A percentile compares a stretch with the other conserved stretches of the same genome.
phyloP scores from a whole-genome alignment of 495 filamentous ascomycete genomes.

The Lophium mytilinum region DNA sequence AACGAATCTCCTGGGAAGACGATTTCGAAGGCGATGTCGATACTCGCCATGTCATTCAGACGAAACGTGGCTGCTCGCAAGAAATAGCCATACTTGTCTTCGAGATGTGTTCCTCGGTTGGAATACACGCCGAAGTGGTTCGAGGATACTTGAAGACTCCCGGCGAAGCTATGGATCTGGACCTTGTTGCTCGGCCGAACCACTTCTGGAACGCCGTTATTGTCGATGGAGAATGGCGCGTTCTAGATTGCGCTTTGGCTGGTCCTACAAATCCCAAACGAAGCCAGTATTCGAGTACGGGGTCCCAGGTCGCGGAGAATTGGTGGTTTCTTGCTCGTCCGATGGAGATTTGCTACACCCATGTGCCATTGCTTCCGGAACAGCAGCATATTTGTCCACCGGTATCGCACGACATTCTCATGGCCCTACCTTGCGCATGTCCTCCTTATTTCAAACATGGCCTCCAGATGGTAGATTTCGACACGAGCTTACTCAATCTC shows the following conservation, averaged over 20 bases:
- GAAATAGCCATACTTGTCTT: slow-evolving; percentile 82
- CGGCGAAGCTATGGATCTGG: slow-evolving; percentile 72
- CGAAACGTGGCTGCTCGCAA: slow-evolving; percentile 75
- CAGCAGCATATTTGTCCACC: slow-evolving; percentile 93
- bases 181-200: slow-evolving; percentile 69
- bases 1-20: slow-evolving; percentile 96
- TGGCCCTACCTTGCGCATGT: slow-evolving; percentile 76
- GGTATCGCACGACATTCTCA: slow-evolving; percentile 69
- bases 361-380: slow-evolving; percentile 72
- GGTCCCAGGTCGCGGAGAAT: slow-evolving; percentile 61
- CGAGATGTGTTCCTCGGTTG: slow-evolving; percentile 91
- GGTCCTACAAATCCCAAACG: slow-evolving; percentile 81
- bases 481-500: slow-evolving; percentile 76
- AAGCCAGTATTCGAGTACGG: slow-evolving; percentile 62
- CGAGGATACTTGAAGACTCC: slow-evolving; percentile 85
- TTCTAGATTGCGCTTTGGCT: slow-evolving; percentile 91
- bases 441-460: slow-evolving; percentile 80
- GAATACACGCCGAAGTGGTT: slow-evolving; percentile 75
- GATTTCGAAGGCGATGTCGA: slow-evolving; percentile 79
- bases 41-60: slow-evolving; percentile 71
- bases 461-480: slow-evolving; percentile 75
- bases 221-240: slow-evolving; percentile 89
- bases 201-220: slow-evolving; percentile 98
- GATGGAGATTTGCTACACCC: slow-evolving; percentile 85
- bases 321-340: slow-evolving; percentile 91